A percentile compares a stretch with the other conserved stretches of the same genome.
Conservation (phyloP, 2,329 filamentous ascomycete species). For the Apiospora malaysiana region DNA sequence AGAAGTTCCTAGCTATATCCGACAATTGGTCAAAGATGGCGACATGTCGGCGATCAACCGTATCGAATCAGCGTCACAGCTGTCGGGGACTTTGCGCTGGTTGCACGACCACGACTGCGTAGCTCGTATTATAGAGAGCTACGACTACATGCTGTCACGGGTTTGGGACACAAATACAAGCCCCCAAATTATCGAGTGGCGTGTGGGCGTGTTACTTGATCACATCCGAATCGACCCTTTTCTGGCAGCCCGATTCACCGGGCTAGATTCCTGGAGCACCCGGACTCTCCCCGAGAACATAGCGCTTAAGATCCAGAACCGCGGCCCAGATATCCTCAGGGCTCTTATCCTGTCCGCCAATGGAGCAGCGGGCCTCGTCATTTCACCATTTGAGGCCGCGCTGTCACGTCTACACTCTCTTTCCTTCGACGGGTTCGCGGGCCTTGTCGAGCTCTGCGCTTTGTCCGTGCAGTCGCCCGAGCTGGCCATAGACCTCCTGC, state of each 20-base stretch:
- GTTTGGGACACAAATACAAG: no score
- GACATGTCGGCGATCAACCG: neutral
- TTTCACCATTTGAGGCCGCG: slow-evolving; percentile 36
- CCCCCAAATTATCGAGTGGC: neutral
- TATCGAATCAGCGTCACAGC: neutral
- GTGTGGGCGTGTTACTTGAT: neutral
- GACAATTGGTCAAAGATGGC: neutral
- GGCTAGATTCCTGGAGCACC: neutral
- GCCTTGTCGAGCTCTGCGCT: slow-evolving; percentile 40
- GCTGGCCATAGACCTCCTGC: slow-evolving; percentile 35
- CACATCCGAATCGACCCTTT: neutral
- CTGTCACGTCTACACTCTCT: slow-evolving; percentile 35
- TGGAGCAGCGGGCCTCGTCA: slow-evolving; percentile 34
- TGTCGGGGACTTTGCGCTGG: neutral
- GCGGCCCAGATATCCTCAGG: neutral
- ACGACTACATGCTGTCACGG: neutral
- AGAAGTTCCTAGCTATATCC: slow-evolving; percentile 3
- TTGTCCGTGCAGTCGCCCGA: slow-evolving; percentile 40
- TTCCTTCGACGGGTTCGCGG: slow-evolving; percentile 34
- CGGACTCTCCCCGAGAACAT: neutral
- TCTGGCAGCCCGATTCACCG: neutral
- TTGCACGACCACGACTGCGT: neutral
- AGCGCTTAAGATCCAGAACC: neutral
- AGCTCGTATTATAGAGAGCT: neutral
- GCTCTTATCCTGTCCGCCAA: slow-evolving; percentile 32